Base-by-base conservation (phyloP, 2,329 filamentous ascomycete species). In the Ophiostoma sp. region DNA sequence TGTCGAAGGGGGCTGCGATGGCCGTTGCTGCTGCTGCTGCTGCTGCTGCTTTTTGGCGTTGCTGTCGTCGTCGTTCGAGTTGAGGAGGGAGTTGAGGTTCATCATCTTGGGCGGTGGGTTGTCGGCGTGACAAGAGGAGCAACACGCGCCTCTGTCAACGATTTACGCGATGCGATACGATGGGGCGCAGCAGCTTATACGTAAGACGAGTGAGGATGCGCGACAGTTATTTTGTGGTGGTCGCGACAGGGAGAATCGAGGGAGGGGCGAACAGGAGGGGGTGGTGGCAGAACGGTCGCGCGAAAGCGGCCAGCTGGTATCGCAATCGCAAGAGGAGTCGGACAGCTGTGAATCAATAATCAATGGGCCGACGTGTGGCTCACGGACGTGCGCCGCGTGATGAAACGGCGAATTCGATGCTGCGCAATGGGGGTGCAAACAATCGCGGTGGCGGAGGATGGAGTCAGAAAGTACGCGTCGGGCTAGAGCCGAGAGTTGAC, bases 31-130 rank as follows among this genome's bases (percentile, higher is more conserved):
- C 71, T 66, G 70, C 72, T 67, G 66, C 3, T 55, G 77, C 66
- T 38, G 66, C 36, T 74, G 76, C 65, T 73, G 68, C 9, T 36
- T 40, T 70, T 74, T 42, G 75, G 73, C 76, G 8, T 66, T 72
- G 68, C 60, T 70, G 72, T 67, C 67, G 76, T 75, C 81, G 70
- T 84, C 84, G 47, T 82, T 79, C 36, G 80, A 78, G 75, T 86
- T 87, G 64, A 87, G 77, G 73, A 87, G 83, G 16, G 80, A 81
- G 71, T 79, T 77, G 69, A 86, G 79, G 78, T 85, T 83, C 84
- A 86, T 78, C 69, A 72, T 76, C 71, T 67, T 69, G 69, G 66
- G 66, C 82, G 67, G 69, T 7, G 47, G 64, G 11, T 4, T 18
- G 44, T 8, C 16, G 63, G 63, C 42, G 63, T 44, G 63, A 64